Evolutionary conservation across 306 rosid species (phyloP), one percentile per base, ranked within the genome.

Genomic region (Cucurbita pepo): DNA sequence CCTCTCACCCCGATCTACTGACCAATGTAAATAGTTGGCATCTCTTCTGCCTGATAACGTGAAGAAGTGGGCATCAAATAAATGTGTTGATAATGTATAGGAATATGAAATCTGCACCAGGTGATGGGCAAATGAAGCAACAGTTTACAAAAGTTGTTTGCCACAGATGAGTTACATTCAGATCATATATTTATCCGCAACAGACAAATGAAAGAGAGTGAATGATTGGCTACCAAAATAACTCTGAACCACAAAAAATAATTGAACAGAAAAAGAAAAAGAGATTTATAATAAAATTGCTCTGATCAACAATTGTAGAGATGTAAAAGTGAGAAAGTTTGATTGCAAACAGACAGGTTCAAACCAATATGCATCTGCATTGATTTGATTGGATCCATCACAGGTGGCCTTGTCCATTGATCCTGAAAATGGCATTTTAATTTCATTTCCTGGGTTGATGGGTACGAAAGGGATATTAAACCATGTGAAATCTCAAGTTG

Each of bases 241-340:
- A 69, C 57, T 69, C 73, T 22, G 56, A 69, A 45, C 58, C 73
- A 48, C 57, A 69, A 25, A 50, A 69, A 69, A 14, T 41, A 69
- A 12, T 13, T 57, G 44, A 16, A 25, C 48, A 43, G 36, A 1
- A 13, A 60, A 14, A 25, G 3, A 10, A 30, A 30, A 30, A 3
- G 22, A 25, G 43, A 48, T 11, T 25, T 7, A 7, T 21, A 13
- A 22, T 45, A 25, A 67, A 67, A 22, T 7, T 22, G 72, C 55
- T 65, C 36, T 52, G 13, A 45, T 10, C 38, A 65, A 11, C 16
- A 10, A 12, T 41, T 64, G 71, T 16, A 10, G 13, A 64, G 36
- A 19, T 64, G 71, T 64, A 13, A 43, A 19, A 62, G 44, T 8
- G 34, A 61, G 69, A 40, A 41, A 44, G 36, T 65, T 19, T 10